Conservation (phyloP, 176 grass and related monocot genomes). For the Leersia perrieri region DNA sequence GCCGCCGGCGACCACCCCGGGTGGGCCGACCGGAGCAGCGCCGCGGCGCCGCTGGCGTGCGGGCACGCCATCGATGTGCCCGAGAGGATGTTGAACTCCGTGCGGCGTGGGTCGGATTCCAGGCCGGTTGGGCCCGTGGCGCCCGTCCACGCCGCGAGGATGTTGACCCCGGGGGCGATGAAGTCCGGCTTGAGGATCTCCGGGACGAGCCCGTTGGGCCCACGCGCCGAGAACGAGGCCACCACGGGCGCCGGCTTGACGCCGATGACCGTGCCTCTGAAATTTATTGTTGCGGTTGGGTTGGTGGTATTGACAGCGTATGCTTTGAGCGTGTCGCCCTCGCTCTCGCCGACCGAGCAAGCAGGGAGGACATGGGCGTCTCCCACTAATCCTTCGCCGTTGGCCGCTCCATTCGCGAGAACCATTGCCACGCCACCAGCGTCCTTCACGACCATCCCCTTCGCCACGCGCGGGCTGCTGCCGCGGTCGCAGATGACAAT, state of each 20-base stretch:
- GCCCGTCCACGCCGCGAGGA: slow-evolving; percentile 91
- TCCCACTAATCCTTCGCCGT: slow-evolving; percentile 85
- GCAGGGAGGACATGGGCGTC: slow-evolving; percentile 90
- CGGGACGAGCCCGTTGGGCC: slow-evolving; percentile 76
- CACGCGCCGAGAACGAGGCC: slow-evolving; percentile 92
- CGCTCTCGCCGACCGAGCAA: slow-evolving; percentile 65
- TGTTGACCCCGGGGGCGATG: slow-evolving; percentile 88
- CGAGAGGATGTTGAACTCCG: slow-evolving; percentile 96
- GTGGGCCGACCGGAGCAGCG: slow-evolving; percentile 84
- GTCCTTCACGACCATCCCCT: slow-evolving; percentile 85
- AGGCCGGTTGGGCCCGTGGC: slow-evolving; percentile 72
- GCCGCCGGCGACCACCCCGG: slow-evolving; percentile 73
- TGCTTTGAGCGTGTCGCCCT: slow-evolving; percentile 70
- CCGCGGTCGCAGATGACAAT: slow-evolving; percentile 94
- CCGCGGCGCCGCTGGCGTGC: slow-evolving; percentile 85
- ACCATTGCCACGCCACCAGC: slow-evolving; percentile 84
- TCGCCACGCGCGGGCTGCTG: slow-evolving; percentile 91
- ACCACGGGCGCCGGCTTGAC: slow-evolving; percentile 88
- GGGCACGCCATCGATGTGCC: slow-evolving; percentile 97
- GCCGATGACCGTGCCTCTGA: slow-evolving; percentile 75
- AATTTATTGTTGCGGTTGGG: slow-evolving; percentile 57
- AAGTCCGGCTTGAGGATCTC: slow-evolving; percentile 94
- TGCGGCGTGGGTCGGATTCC: slow-evolving; percentile 51
- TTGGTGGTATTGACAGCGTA: slow-evolving; percentile 49
- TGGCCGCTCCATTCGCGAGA: slow-evolving; percentile 73